A percentile compares a stretch with the other conserved stretches of the same genome.
Conservation (phyloP, 1,139 yeast species). For the Geotrichum siamense region DNA sequence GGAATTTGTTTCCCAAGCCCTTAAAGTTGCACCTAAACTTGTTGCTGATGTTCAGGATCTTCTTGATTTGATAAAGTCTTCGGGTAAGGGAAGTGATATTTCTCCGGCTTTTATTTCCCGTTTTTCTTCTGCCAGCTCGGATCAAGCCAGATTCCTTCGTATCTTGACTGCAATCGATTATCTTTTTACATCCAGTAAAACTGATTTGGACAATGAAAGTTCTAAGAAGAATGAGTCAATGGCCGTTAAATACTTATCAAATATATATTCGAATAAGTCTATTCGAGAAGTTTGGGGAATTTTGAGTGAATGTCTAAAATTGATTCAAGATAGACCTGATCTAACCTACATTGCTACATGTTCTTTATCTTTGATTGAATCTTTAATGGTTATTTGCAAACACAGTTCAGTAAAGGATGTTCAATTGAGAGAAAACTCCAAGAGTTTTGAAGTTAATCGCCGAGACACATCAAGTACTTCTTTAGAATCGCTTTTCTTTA, state of each 20-base stretch:
- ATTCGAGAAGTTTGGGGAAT: constrained; percentile 84
- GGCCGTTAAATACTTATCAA: constrained; percentile 38
- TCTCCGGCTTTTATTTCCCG: constrained; percentile 51
- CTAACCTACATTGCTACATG: constrained; percentile 73
- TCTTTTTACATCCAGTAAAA: constrained; percentile 47
- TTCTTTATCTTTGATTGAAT: constrained; percentile 78
- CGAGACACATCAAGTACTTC: constrained; percentile 69
- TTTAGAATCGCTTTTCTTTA: constrained; percentile 70
- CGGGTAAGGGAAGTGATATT: constrained; percentile 40
- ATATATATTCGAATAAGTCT: constrained; percentile 57
- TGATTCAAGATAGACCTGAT: constrained; percentile 36
- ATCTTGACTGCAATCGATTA: constrained; percentile 86
- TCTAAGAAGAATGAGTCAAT: constrained; percentile 35
- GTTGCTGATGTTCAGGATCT: constrained; percentile 51
- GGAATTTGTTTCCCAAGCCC: constrained; percentile 64
- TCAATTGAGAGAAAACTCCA: constrained; percentile 36
- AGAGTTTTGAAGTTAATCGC: constrained; percentile 54
- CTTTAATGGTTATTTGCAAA: constrained; percentile 91
- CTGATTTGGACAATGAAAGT: constrained; percentile 25
- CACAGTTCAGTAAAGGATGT: constrained; percentile 65
- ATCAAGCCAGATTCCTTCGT: constrained; percentile 78
- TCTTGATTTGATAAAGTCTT: constrained; percentile 41
- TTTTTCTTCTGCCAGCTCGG: constrained; percentile 76
- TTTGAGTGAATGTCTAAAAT: constrained; percentile 64
- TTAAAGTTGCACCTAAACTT: constrained; percentile 50